Conservation (phyloP, 202 grass and related monocot genomes). For the Schoenoplectus tabernaemontani region DNA sequence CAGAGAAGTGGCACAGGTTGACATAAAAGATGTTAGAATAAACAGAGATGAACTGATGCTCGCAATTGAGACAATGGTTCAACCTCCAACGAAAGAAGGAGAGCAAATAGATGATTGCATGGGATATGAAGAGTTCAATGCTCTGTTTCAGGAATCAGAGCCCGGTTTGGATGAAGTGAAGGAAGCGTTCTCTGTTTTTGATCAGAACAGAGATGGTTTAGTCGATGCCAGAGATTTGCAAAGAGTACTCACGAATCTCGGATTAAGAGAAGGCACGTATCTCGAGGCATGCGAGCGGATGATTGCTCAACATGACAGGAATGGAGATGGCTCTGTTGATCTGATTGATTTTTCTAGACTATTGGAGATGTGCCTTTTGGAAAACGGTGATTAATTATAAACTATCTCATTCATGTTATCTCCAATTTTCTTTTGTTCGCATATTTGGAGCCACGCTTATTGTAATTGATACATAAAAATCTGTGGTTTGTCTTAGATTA, state of each 20-base stretch:
- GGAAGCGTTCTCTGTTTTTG: slow-evolving; percentile 52
- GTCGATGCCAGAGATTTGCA: slow-evolving; percentile 50
- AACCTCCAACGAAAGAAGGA: neutral
- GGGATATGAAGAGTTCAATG: slow-evolving; percentile 23
- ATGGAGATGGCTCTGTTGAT: slow-evolving; percentile 64
- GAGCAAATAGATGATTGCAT: slow-evolving; percentile 13
- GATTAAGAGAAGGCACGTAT: slow-evolving; percentile 23
- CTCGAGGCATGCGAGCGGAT: slow-evolving; percentile 31
- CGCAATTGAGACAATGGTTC: slow-evolving; percentile 36
- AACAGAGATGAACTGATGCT: slow-evolving; percentile 39
- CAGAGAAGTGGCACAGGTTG: neutral
- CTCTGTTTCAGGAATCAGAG: slow-evolving; percentile 60
- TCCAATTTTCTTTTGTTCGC: neutral
- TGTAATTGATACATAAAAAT: neutral
- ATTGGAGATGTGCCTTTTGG: slow-evolving; percentile 14
- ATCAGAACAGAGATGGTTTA: slow-evolving; percentile 48
- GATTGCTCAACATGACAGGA: slow-evolving; percentile 50
- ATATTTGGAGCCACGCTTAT: neutral
- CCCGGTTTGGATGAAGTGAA: slow-evolving; percentile 58
- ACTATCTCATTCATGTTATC: neutral
- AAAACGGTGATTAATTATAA: neutral
- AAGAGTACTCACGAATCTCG: slow-evolving; percentile 33
- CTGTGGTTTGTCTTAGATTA: neutral
- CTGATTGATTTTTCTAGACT: slow-evolving; percentile 47
- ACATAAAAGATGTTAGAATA: neutral